Evolutionary conservation across 2,329 filamentous ascomycete species (phyloP), one percentile per base, ranked within the genome.

Genomic region (Penicillium sp.): DNA sequence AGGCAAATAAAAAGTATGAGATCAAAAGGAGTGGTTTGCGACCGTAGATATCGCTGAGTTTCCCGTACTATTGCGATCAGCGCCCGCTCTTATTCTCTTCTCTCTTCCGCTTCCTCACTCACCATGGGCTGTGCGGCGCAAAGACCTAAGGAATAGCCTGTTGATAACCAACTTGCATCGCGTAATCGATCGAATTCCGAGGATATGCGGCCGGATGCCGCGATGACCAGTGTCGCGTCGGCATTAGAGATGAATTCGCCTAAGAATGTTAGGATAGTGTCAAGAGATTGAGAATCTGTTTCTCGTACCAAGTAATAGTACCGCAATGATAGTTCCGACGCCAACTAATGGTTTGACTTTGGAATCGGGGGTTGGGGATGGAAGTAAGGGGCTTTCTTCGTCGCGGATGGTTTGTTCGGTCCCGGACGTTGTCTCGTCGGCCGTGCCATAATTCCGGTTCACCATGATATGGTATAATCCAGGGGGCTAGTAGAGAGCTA

Each of bases 181-280:
- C 78, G 79, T 4, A 88, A 67, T 33, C 79, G 77, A 52, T 81
- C 75, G 63, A 88, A 88, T 53, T 87, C 82, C 10, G 85, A 88
- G 0, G 84, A 82, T 52, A 88, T 86, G 3, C 77, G 77, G 1
- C 83, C 82, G 56, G 88, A 85, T 0, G 87, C 89, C 0, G 89
- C 87, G 31, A 91, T 74, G 0, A 91, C 81, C 0, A 91, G 75
- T 1, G 85, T 87, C 0, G 77, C 74, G 65, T 91, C 89, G 16
- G 84, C 82, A 54, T 87, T 86, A 7, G 83, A 82, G 13, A 89
- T 82, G 62, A 91, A 90, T 14, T 88, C 84, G 11, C 84, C 84
- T 79, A 7, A 6, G 57, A 4, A 31, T 11, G 3, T 39, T 10
- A 39, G n/a, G n/a, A n/a, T 26, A 14, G 24, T 11, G 10, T 44